A percentile compares a stretch with the other conserved stretches of the same genome.
These are phyloP conservation scores for Kwoniella heveanensis DNA, from an alignment of 768 basidiomycete species.

Conservation along the genomic window DNA sequence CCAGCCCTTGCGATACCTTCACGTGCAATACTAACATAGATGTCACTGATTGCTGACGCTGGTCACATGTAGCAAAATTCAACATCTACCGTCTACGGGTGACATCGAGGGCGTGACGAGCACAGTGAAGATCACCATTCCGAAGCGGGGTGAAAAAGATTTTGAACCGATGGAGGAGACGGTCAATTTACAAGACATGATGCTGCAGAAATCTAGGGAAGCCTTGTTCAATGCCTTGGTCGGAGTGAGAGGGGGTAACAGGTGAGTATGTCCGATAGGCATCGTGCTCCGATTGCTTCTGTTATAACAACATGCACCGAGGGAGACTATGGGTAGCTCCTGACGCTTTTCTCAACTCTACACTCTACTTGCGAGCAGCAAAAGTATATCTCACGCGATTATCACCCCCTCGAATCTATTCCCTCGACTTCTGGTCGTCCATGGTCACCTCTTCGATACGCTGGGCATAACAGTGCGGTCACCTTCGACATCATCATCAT, in stretches of 20 bases:
- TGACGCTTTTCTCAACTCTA: too few relatives aligned
- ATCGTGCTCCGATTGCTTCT: not conserved
- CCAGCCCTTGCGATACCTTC: not conserved
- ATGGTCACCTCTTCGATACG: constrained; percentile 78
- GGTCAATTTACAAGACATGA: constrained; percentile 66
- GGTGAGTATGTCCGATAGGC: constrained; percentile 61
- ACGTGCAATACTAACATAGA: too few relatives aligned
- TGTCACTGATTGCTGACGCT: not conserved
- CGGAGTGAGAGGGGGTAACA: constrained; percentile 72
- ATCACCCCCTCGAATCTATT: constrained; percentile 39
- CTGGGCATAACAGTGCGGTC: constrained; percentile 79
- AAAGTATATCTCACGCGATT: constrained; percentile 55
- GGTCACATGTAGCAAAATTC: constrained; percentile 39
- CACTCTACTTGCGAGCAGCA: too few relatives aligned
- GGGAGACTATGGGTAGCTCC: too few relatives aligned
- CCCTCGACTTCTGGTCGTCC: constrained; percentile 54
- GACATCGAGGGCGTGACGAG: constrained; percentile 10
- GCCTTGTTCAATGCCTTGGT: constrained; percentile 86
- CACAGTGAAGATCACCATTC: constrained; percentile 64
- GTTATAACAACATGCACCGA: too few relatives aligned
- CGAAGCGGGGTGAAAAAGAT: constrained; percentile 96
- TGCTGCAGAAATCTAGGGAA: constrained; percentile 73
- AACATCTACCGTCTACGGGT: constrained; percentile 30
- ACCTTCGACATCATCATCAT: not conserved
- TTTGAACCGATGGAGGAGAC: constrained; percentile 74